These are phyloP conservation scores for Tylopilus sp. DNA, from an alignment of 768 basidiomycete genomes.

Conservation along the genomic window DNA sequence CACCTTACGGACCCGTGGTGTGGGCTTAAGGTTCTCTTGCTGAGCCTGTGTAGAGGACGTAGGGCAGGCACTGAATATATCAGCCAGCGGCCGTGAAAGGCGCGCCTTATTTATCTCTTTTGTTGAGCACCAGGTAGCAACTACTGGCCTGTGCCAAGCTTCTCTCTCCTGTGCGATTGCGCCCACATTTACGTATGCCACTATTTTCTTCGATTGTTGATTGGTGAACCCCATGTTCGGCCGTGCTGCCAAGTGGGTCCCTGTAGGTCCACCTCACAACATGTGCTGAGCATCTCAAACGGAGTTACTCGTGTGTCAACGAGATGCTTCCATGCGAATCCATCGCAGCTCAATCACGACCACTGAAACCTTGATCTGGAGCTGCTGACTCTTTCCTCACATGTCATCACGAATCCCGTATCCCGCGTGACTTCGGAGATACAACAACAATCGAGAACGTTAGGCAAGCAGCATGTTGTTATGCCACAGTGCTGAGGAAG, in stretches of 20 bases:
- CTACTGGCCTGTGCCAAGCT: not conserved
- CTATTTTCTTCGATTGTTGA: not conserved
- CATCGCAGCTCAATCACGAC: not conserved
- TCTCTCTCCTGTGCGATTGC: constrained; percentile 10
- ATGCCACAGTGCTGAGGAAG: too few species aligned
- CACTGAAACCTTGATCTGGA: too few species aligned
- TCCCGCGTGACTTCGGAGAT: too few species aligned
- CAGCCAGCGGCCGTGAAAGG: too few species aligned
- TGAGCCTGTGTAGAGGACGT: not conserved
- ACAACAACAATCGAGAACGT: too few species aligned
- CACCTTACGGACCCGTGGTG: not conserved
- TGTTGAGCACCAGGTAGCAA: not conserved
- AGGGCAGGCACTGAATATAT: not conserved
- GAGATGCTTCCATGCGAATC: not conserved
- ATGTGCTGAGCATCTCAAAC: not conserved
- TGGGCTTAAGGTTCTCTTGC: not conserved
- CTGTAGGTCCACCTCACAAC: not conserved
- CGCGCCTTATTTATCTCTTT: not conserved
- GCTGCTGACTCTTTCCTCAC: too few species aligned
- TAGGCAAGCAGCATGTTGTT: too few species aligned
- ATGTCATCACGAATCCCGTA: too few species aligned
- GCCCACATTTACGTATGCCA: not conserved
- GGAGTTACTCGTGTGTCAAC: not conserved
- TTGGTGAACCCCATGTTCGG: not conserved
- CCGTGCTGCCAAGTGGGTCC: not conserved